Evolutionary conservation across 1,284 basidiomycete species (phyloP).

Genomic region (Neolentinus lepideus): DNA sequence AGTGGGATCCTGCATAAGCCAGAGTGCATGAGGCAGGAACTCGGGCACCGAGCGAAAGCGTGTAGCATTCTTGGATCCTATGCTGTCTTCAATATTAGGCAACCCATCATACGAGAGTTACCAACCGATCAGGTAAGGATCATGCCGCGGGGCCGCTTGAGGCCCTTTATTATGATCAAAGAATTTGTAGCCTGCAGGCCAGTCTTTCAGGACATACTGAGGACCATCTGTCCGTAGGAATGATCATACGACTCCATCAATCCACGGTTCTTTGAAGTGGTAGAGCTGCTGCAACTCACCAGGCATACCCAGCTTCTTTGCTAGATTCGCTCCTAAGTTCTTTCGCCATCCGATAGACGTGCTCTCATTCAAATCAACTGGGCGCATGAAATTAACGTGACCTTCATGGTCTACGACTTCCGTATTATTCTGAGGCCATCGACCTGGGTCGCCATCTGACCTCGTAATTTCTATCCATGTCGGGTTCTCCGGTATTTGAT

Average conservation of each 20-base stretch:
- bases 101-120: slow-evolving; percentile 13
- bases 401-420: slow-evolving; percentile 47
- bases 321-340: slow-evolving; percentile 47
- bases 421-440: slow-evolving; percentile 52
- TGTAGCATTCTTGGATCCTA: slow-evolving; percentile 35
- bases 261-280: not conserved
- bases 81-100: slow-evolving; percentile 4
- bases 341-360: slow-evolving; percentile 54
- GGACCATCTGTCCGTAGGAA: slow-evolving; percentile 33
- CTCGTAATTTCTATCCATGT: slow-evolving; percentile 49
- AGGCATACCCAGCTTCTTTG: slow-evolving; percentile 39
- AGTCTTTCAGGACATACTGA: slow-evolving; percentile 53
- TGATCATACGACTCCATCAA: not conserved
- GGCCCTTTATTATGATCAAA: slow-evolving; percentile 70
- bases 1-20: slow-evolving; percentile 57
- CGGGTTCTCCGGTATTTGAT: slow-evolving; percentile 41
- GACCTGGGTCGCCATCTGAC: slow-evolving; percentile 46
- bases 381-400: slow-evolving; percentile 63
- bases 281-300: slow-evolving; percentile 26
- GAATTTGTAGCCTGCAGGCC: slow-evolving; percentile 64
- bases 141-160: slow-evolving; percentile 48
- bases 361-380: slow-evolving; percentile 39
- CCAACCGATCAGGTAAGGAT: slow-evolving; percentile 71
- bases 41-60: slow-evolving; percentile 75
- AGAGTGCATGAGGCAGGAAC: slow-evolving; percentile 74